Percentiles rank a stretch among this genome's conserved stretches.
Evolutionary conservation across 768 basidiomycete species (phyloP).

Genomic region (Mrakia hoshinonis): DNA sequence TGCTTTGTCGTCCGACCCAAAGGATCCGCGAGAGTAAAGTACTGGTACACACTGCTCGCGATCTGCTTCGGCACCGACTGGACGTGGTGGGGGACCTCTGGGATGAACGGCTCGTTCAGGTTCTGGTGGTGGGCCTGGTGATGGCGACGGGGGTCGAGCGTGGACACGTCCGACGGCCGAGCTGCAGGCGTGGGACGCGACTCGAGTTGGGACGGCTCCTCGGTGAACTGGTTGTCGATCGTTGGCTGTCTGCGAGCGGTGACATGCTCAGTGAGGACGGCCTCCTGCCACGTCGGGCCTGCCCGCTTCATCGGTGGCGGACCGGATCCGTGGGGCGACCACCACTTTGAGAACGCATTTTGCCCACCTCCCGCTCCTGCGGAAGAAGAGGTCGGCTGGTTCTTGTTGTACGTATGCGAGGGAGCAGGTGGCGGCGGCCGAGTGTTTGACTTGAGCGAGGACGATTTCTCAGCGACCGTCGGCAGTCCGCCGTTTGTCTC

Average conservation of each 20-base stretch:
- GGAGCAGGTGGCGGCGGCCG: constrained; percentile 1
- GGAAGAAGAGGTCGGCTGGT: background rate
- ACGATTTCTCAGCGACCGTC: background rate
- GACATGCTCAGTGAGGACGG: constrained; percentile 9
- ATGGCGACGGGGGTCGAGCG: constrained; percentile 7
- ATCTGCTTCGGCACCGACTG: background rate
- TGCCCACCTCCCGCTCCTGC: background rate
- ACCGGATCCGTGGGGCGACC: background rate
- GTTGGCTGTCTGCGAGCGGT: background rate
- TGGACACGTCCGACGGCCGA: background rate
- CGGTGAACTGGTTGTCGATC: background rate
- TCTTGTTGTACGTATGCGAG: background rate
- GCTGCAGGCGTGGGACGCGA: background rate
- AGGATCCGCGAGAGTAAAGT: background rate
- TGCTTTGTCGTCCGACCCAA: background rate
- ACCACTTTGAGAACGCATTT: background rate
- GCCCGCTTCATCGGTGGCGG: background rate
- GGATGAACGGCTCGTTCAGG: constrained; percentile 25
- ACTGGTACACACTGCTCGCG: background rate
- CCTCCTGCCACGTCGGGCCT: background rate
- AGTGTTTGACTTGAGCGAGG: background rate
- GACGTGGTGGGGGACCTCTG: background rate
- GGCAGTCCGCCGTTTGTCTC: background rate
- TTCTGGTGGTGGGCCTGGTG: constrained; percentile 8
- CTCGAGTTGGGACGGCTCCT: background rate